Evolutionary conservation across 1,284 basidiomycete genomes (phyloP), one percentile per base, ranked within the genome.

Genomic region (Tilletia caries): DNA sequence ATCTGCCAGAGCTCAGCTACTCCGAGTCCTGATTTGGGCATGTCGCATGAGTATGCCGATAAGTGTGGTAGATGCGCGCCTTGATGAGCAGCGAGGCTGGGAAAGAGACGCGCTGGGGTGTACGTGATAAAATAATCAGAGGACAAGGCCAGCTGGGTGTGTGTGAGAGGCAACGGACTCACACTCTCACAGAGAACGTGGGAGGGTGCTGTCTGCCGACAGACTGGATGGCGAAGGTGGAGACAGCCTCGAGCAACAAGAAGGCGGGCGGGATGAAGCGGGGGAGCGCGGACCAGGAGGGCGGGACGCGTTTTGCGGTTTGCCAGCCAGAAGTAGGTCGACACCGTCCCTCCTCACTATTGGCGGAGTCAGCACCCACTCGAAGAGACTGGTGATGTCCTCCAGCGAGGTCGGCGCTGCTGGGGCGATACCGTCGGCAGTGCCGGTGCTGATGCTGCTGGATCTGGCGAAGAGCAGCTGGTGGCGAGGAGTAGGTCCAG

Each of bases 1-100:
- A 83, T 75, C 69, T 83, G 81, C 78, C 77, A 82, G 10, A 73
- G 77, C 70, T 83, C 81, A 23, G 72, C 77, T 44, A 82, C 72
- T 54, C 81, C 80, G 54, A 62, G 32, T 27, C 32, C 32, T 62
- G 58, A 62, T 34, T 62, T 62, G 29, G 58, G 58, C 58, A n/a
- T n/a, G n/a, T n/a, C n/a, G n/a, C n/a, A 34, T 34, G 6, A 62
- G 58, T 8, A 2, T 25, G 12, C 58, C 58, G 20, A 62, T 20
- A 13, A 62, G 32, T 1, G 32, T 33, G 27, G 58, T 62, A 10
- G 58, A 29, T 13, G 58, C 18, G 27, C 48, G 50, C 65, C 32
- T 66, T 2, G 32, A 37, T 3, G 67, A 29, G 15, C 6, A 18
- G 34, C 37, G 66, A 27, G 67, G 67, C 29, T 25, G 43, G 44